Percentiles rank a stretch among this genome's conserved stretches.
These are phyloP conservation scores for Xylariales sp. DNA, from an alignment of 2,329 filamentous ascomycete genomes.

Conservation along the genomic window DNA sequence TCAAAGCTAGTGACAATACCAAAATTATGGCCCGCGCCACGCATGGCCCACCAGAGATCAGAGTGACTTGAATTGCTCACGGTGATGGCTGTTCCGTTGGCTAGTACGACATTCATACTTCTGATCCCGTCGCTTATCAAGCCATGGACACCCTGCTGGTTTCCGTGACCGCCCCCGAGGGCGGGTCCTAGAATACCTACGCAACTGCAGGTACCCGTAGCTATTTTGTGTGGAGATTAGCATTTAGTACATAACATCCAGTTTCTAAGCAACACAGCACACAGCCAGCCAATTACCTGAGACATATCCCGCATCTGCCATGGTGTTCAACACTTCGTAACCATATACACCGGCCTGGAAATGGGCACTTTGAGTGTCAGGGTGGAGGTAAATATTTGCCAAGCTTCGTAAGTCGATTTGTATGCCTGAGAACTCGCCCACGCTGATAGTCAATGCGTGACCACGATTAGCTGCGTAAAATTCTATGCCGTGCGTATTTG, in stretches of 20 bases:
- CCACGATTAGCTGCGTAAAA: conserved; percentile 15
- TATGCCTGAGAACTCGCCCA: conserved; percentile 16
- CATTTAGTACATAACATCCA: too few species aligned
- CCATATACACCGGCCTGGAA: conserved; percentile 8
- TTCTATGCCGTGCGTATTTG: conserved; percentile 15
- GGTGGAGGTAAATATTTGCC: conserved; percentile 7
- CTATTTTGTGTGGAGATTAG: conserved; percentile 2
- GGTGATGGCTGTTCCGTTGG: conserved; percentile 10
- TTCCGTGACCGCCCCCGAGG: conserved; percentile 21
- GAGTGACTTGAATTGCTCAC: conserved; percentile 5
- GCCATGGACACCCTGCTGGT: conserved; percentile 18
- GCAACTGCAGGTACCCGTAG: conserved; percentile 16
- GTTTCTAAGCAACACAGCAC: neutral
- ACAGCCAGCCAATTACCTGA: conserved; percentile 4
- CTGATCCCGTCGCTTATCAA: conserved; percentile 14
- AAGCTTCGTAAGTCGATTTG: conserved; percentile 16
- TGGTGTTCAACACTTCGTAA: conserved; percentile 2
- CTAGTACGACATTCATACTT: conserved; percentile 13
- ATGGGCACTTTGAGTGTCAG: conserved; percentile 5
- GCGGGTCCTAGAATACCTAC: conserved; percentile 16
- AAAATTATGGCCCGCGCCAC: conserved; percentile 6
- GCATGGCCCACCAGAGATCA: conserved; percentile 9
- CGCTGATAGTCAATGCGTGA: conserved; percentile 12
- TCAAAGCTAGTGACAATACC: conserved; percentile 17
- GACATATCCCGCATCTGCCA: conserved; percentile 10